Percentiles rank a stretch among this genome's conserved stretches.
These are phyloP conservation scores for Zymoseptoria pseudotritici DNA, from an alignment of 2,329 filamentous ascomycete species.

Conservation along the genomic window DNA sequence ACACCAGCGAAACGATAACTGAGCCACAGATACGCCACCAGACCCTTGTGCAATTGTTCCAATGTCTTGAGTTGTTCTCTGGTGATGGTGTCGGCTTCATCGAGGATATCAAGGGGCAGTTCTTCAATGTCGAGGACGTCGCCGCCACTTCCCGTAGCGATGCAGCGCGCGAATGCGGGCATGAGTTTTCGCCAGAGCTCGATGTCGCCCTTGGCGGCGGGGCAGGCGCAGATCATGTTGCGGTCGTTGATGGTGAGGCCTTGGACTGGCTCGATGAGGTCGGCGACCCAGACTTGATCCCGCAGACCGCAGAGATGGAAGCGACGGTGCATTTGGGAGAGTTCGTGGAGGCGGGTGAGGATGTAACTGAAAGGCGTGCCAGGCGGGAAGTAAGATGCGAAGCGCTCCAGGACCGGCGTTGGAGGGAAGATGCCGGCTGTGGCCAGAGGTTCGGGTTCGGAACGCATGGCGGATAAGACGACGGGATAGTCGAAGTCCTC, in stretches of 20 bases:
- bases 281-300: constrained; percentile 59
- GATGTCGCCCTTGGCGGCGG: constrained; percentile 50
- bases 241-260: constrained; percentile 65
- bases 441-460: constrained; percentile 57
- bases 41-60: constrained; percentile 70
- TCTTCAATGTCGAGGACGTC: constrained; percentile 63
- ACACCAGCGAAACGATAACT: constrained; percentile 80
- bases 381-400: constrained; percentile 73
- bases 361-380: constrained; percentile 78
- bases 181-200: constrained; percentile 44
- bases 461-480: constrained; percentile 56
- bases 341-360: constrained; percentile 64
- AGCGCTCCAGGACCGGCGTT: constrained; percentile 60
- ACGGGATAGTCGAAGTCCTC: constrained; percentile 59
- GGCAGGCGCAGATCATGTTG: constrained; percentile 66
- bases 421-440: constrained; percentile 71
- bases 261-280: constrained; percentile 64
- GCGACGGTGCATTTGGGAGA: constrained; percentile 54
- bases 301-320: constrained; percentile 65
- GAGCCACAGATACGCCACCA: constrained; percentile 88
- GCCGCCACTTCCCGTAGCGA: constrained; percentile 61
- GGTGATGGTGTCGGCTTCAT: constrained; percentile 41
- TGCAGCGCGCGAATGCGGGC: constrained; percentile 57
- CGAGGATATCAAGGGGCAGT: constrained; percentile 67
- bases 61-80: constrained; percentile 58